Base-by-base conservation (phyloP, 1,284 basidiomycete genomes). In the Sanghuangporus weigelae region DNA sequence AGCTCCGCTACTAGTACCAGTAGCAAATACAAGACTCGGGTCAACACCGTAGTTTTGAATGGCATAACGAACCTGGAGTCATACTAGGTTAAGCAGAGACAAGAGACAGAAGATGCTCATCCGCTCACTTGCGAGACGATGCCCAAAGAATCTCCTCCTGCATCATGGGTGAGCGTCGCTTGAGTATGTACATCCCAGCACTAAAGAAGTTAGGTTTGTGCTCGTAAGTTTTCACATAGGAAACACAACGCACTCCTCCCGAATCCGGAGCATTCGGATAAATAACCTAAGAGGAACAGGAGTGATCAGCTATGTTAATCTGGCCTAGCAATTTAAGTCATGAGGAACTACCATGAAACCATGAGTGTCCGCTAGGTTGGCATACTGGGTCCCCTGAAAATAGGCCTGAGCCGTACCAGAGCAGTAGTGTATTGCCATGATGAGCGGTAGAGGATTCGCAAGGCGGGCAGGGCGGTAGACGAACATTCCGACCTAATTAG, bases 151-250 rank as follows among this genome's bases (percentile, higher is more conserved):
- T 84, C 83, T 44, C 82, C 78, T 16, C 83, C 82, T 11, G 71
- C 77, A 70, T 85, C 75, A 69, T 84, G 83, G 19, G 78, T 82
- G 65, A 85, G 76, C 3, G 83, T 84, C 40, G 70, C 79, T 63
- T 70, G 76, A 51, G 77, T 78, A 67, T 78, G 74, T 26, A 85
- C 83, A 68, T 85, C 84, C 79, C 81, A 84, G 75, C 82, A 84
- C 69, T 50, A 19, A 50, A 7, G 48, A 21, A 11, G 23, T 3
- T n/a, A 16, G 3, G 2, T 50, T n/a, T 16, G 21, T 19, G 19
- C 48, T 14, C 42, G 12, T 2, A 19, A 50, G 21, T 21, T 26
- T 10, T 50, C 2, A n/a, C 14, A 26, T 19, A 19, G 3, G 23
- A 26, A 50, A 21, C 3, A 7, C 12, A 50, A 23, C 23, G 16